phyloP scores from a whole-genome alignment of 2,329 filamentous ascomycete species.

The Teratosphaeria nubilosa region DNA sequence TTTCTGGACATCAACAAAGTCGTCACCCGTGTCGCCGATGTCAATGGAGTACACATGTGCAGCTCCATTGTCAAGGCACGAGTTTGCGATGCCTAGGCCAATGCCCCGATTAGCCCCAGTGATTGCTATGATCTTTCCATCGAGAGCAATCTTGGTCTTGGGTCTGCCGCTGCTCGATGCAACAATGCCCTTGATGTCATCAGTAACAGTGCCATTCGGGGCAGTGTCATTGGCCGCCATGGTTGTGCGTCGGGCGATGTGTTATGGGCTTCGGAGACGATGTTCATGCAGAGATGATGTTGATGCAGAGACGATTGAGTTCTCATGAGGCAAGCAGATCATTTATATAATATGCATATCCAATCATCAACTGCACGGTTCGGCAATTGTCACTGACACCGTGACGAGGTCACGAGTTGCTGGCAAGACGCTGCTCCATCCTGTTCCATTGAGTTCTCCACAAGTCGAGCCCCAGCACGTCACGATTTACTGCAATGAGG shows the following conservation, averaged over 20 bases:
- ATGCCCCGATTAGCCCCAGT: constrained; percentile 1
- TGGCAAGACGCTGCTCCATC: no score
- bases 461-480: not conserved
- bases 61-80: constrained; percentile 37
- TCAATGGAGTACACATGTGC: constrained; percentile 38
- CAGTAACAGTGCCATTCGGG: not conserved
- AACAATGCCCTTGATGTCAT: not conserved
- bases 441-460: not conserved
- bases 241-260: not conserved
- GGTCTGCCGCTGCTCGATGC: not conserved
- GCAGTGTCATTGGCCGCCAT: not conserved
- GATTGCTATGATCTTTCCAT: constrained; percentile 1
- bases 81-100: constrained; percentile 33
- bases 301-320: no score
- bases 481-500: no score
- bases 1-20: constrained; percentile 31
- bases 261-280: no score
- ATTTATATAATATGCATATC: not conserved
- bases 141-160: constrained; percentile 1
- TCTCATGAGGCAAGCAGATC: no score
- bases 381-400: not conserved
- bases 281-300: no score
- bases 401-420: not conserved
- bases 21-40: constrained; percentile 33
- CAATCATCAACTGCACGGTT: not conserved